Conservation (phyloP, 129 eudicot genomes). For the Saussurea involucrata region DNA sequence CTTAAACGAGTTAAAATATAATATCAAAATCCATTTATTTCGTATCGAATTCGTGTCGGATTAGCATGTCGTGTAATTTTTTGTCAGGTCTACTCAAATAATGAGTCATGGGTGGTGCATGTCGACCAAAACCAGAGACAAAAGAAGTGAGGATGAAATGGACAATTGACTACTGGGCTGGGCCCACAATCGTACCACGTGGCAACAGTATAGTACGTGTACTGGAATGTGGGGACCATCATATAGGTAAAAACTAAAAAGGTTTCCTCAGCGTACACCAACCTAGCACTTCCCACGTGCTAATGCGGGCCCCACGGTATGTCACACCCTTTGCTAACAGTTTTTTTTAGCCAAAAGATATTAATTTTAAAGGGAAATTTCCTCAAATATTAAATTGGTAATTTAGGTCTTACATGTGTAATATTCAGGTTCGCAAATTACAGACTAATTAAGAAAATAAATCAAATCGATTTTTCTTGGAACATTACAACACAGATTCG, state of each 20-base stretch:
- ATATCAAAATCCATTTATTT: no score
- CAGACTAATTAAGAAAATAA: no score
- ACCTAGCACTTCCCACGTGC: constrained; percentile 25
- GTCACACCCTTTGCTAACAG: constrained; percentile 11
- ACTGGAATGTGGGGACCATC: constrained; percentile 34
- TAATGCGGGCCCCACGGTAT: constrained; percentile 18
- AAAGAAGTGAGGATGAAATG: constrained; percentile 26
- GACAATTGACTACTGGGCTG: constrained; percentile 25
- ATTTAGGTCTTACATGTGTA: no score
- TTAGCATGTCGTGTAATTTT: no score
- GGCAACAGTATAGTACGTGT: constrained; percentile 25
- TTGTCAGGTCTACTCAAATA: no score
- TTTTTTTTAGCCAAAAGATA: neutral
- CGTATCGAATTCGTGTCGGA: no score
- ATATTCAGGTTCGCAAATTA: no score
- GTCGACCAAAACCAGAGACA: constrained; percentile 30
- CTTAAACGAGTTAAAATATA: no score
- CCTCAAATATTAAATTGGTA: no score
- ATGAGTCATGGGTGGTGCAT: constrained; percentile 28
- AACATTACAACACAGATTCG: no score
- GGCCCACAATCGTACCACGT: constrained; percentile 24
- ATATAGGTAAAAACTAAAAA: constrained; percentile 18
- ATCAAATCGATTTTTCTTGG: no score
- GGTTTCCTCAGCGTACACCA: constrained; percentile 21
- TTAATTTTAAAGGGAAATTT: neutral